Evolutionary conservation across 2,329 filamentous ascomycete species (phyloP).

Genomic region (Botrytis elliptica): DNA sequence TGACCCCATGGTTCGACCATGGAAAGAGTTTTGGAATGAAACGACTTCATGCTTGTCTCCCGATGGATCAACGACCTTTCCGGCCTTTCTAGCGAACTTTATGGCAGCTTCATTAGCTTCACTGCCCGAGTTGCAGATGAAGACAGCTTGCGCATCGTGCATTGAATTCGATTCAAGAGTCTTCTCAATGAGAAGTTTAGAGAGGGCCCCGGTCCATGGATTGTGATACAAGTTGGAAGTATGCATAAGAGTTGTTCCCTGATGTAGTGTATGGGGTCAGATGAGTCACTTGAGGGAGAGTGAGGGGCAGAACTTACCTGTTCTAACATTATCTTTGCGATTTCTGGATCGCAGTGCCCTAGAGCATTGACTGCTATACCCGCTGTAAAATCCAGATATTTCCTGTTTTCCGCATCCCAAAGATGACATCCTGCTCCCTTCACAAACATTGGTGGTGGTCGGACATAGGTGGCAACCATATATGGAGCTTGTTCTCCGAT

Average conservation of each 20-base stretch:
- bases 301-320: constrained; percentile 55
- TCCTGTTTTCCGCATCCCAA: constrained; percentile 84
- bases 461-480: constrained; percentile 95
- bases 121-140: constrained; percentile 93
- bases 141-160: constrained; percentile 75
- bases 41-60: constrained; percentile 80
- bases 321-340: constrained; percentile 71
- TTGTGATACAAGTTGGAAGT: constrained; percentile 97
- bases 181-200: constrained; percentile 77
- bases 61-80: constrained; percentile 69
- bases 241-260: constrained; percentile 78
- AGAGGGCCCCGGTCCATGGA: constrained; percentile 87
- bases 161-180: constrained; percentile 79
- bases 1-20: constrained; percentile 93
- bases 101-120: constrained; percentile 98
- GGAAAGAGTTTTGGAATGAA: constrained; percentile 89
- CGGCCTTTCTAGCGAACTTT: constrained; percentile 92
- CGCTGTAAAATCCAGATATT: constrained; percentile 91
- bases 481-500: constrained; percentile 75
- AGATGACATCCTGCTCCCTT: constrained; percentile 84
- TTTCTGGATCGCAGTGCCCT: constrained; percentile 82
- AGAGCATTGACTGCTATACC: constrained; percentile 94
- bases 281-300: neutral
- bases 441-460: constrained; percentile 85
- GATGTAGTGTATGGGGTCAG: constrained; percentile 3